Conservation (phyloP, 2,329 filamentous ascomycete species). For the Aspergillus phoenicis region DNA sequence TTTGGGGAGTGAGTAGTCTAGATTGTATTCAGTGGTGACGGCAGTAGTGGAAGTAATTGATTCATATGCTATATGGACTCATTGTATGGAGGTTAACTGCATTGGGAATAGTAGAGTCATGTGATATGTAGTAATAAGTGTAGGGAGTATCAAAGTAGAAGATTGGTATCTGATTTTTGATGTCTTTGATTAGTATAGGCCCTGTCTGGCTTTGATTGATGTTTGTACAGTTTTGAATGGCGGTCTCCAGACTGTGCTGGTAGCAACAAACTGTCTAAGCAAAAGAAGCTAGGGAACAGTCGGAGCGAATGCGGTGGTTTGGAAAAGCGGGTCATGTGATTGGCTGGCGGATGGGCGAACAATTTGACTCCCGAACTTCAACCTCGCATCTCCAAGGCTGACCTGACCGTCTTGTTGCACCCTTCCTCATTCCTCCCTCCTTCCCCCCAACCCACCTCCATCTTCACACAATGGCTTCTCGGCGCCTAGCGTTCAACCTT, state of each 20-base stretch:
- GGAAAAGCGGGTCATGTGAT: constrained; percentile 50
- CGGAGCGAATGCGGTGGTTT: constrained; percentile 39
- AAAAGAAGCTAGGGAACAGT: constrained; percentile 31
- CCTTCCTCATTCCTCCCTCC: constrained; percentile 52
- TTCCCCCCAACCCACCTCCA: constrained; percentile 43
- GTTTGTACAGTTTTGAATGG: too few species aligned
- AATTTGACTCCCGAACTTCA: constrained; percentile 51
- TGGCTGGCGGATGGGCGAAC: constrained; percentile 44
- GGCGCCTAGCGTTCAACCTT: constrained; percentile 94
- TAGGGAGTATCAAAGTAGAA: too few species aligned
- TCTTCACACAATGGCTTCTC: constrained; percentile 77
- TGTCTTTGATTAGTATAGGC: neutral
- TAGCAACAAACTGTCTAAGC: too few species aligned
- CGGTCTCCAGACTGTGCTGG: too few species aligned
- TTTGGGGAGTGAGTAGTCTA: constrained; percentile 22
- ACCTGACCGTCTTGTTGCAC: constrained; percentile 27
- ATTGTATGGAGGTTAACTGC: too few species aligned
- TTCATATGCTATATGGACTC: neutral
- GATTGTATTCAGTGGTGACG: constrained; percentile 20
- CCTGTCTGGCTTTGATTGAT: neutral
- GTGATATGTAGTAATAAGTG: too few species aligned
- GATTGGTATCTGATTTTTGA: neutral
- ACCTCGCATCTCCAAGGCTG: constrained; percentile 42
- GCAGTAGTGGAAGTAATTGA: neutral
- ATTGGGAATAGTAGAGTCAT: too few species aligned